Conservation (phyloP, 192 early-diverging fungal genomes). For the Linnemannia schmuckeri region DNA sequence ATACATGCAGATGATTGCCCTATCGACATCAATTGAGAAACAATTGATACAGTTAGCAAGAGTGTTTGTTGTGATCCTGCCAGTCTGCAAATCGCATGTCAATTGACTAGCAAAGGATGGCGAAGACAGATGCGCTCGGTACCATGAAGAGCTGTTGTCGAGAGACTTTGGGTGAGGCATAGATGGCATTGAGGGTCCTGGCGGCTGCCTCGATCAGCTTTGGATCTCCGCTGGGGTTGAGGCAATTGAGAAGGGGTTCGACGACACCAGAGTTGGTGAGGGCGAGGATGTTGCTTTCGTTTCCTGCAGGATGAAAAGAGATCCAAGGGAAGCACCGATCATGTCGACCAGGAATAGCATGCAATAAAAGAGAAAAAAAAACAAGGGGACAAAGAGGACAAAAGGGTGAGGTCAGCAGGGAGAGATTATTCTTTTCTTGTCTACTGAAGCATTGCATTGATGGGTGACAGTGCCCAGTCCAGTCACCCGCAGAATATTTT, state of each 20-base stretch:
- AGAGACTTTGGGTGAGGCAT: slow-evolving; percentile 66
- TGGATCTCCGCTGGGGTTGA: slow-evolving; percentile 55
- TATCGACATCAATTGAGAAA: slow-evolving; percentile 17
- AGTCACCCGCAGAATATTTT: background rate
- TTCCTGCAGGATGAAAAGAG: slow-evolving; percentile 50
- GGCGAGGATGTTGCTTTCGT: slow-evolving; percentile 70
- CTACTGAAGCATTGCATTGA: background rate
- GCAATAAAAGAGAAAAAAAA: background rate
- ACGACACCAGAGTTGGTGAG: slow-evolving; percentile 71
- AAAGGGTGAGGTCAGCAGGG: background rate
- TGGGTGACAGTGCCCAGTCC: background rate
- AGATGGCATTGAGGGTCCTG: slow-evolving; percentile 76
- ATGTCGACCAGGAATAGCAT: background rate
- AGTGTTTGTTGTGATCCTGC: no score
- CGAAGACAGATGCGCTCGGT: background rate
- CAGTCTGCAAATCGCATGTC: background rate
- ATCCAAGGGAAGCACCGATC: background rate
- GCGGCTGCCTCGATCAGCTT: slow-evolving; percentile 76
- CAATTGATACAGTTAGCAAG: background rate
- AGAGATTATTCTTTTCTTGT: background rate
- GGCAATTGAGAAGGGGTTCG: slow-evolving; percentile 65
- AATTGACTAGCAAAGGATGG: background rate
- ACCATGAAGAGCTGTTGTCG: slow-evolving; percentile 66
- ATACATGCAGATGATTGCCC: slow-evolving; percentile 59
- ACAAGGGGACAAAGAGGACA: background rate